phyloP scores from a whole-genome alignment of 192 early-diverging fungal genomes.

The Funneliformis geosporum region DNA sequence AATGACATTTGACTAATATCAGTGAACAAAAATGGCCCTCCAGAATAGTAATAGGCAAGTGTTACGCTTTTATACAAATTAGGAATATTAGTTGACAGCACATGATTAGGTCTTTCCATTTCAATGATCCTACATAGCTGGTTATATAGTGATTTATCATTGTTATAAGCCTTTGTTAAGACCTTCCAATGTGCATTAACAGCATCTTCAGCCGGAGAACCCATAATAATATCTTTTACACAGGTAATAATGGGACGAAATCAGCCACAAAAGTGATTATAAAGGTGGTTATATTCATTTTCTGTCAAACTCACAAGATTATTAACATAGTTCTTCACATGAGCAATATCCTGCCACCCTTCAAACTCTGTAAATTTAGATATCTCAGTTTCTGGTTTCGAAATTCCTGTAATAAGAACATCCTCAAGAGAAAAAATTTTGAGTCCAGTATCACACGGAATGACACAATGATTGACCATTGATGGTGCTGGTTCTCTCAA shows the following conservation, averaged over 20 bases:
- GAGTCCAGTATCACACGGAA: constrained; percentile 7
- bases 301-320: not conserved
- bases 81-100: not conserved
- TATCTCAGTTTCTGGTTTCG: not conserved
- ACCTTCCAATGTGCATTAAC: not conserved
- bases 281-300: not conserved
- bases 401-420: not conserved
- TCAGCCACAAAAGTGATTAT: not conserved
- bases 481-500: not conserved
- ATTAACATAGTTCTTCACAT: constrained; percentile 18
- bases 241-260: not conserved
- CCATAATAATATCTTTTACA: not conserved
- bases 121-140: not conserved
- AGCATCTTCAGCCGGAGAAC: not conserved
- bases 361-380: not conserved
- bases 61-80: constrained; percentile 4
- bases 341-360: not conserved
- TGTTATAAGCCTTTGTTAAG: not conserved
- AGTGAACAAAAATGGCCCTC: not conserved
- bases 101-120: not conserved
- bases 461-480: not conserved
- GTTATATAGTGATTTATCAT: not conserved
- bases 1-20: not conserved
- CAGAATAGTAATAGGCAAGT: constrained; percentile 16
- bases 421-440: not conserved